Evolutionary conservation across 208 protist species (phyloP), one percentile per base, ranked within the genome.

Genomic region (Plasmodiophora brassicae): DNA sequence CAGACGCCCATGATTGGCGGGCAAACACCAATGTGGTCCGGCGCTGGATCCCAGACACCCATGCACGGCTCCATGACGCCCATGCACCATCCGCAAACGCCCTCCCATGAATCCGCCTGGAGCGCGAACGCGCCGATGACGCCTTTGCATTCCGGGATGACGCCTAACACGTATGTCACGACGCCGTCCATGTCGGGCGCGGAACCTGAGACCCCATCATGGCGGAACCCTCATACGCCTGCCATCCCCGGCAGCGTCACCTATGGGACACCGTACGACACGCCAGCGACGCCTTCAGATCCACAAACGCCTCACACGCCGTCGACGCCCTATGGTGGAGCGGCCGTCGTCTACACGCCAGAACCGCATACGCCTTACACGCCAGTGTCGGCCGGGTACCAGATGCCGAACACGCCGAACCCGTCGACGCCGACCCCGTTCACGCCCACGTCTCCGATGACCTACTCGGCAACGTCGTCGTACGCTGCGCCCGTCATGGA

Each of bases 281-380:
- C 65, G 20, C 65, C 65, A 78, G 65, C 65, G 65, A 78, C 65
- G n/a, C 65, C 65, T 38, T 5, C 65, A n/a, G 65, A 78, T 32
- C 65, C 65, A 38, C 32, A 14, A 5, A 78, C 65, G 32, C 65
- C 65, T 5, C 65, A 78, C 41, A 78, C 65, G 32, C 65, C 65
- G 41, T n/a, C 65, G 65, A 78, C 65, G 32, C 65, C 65, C 32
- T 78, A 78, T 32, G n/a, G 5, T 44, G 41, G 14, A 14, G n/a
- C 10, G 32, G 65, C 65, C 5, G n/a, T 5, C 10, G n/a, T 78
- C 5, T 78, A 78, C n/a, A 78, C 65, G n/a, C 65, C 65, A 36
- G 65, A 78, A 32, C 65, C 65, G 20, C 65, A 78, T 78, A 78
- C 65, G 41, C 65, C 65, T 44, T 78, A 78, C n/a, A 78, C 65